These are phyloP conservation scores for Tricholoma flavovirens DNA, from an alignment of 768 basidiomycete species.

Conservation along the genomic window DNA sequence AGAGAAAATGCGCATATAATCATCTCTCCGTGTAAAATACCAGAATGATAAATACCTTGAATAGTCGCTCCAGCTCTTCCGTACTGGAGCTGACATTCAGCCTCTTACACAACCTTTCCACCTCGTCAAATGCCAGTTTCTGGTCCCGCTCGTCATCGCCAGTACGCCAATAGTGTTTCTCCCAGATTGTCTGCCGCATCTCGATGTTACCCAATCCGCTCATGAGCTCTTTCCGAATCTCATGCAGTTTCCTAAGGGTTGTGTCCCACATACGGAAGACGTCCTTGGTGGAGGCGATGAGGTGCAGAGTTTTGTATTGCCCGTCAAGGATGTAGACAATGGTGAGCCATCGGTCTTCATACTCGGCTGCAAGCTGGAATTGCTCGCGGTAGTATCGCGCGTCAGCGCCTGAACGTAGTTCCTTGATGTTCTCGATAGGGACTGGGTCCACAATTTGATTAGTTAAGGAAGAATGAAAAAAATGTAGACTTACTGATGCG, in stretches of 20 bases:
- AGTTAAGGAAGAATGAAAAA: conserved; percentile 22
- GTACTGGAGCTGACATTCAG: conserved; percentile 62
- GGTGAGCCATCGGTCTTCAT: conserved; percentile 79
- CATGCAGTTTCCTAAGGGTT: conserved; percentile 61
- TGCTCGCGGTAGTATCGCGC: conserved; percentile 73
- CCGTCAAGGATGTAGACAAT: conserved; percentile 79
- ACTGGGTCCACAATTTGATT: conserved; percentile 41
- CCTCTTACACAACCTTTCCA: conserved; percentile 64
- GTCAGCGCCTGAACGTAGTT: conserved; percentile 74
- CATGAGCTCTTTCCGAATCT: conserved; percentile 72
- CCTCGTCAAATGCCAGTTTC: conserved; percentile 65
- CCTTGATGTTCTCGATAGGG: conserved; percentile 83
- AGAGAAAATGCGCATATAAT: not conserved
- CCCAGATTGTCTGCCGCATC: conserved; percentile 72
- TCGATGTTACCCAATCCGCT: conserved; percentile 63
- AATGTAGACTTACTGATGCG: conserved; percentile 55
- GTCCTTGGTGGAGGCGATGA: conserved; percentile 63
- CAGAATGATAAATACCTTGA: conserved; percentile 39
- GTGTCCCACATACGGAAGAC: conserved; percentile 51
- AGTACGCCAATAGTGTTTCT: conserved; percentile 79
- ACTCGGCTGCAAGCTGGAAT: conserved; percentile 61
- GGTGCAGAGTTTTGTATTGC: conserved; percentile 80
- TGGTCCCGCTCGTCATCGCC: conserved; percentile 59
- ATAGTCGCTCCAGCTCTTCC: conserved; percentile 54
- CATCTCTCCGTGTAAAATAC: not conserved